These are phyloP conservation scores for Parathielavia appendiculata DNA, from an alignment of 495 filamentous ascomycete species.

Conservation along the genomic window DNA sequence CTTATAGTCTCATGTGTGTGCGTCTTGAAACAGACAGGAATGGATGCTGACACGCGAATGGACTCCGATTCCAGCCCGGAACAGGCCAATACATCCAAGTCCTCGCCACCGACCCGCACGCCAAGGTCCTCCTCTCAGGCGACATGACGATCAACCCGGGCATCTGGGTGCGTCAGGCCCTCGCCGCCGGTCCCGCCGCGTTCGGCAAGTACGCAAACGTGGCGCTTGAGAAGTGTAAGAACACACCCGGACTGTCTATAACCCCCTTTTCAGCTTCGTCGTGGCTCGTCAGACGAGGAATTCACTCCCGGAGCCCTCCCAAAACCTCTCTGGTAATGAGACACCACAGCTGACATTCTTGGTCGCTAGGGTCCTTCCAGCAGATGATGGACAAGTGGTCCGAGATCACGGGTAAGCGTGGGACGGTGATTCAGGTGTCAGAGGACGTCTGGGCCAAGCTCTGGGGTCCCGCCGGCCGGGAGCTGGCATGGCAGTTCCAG, in stretches of 20 bases:
- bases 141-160: conserved; percentile 21
- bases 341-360: no score
- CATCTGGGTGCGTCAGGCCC: conserved; percentile 17
- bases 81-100: conserved; percentile 17
- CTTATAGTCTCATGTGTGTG: neutral
- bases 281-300: no score
- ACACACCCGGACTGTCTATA: no score
- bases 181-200: conserved; percentile 9
- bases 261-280: no score
- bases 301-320: no score
- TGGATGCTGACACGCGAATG: neutral
- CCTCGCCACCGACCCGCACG: conserved; percentile 12
- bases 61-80: neutral
- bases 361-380: conserved; percentile 9
- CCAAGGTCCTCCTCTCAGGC: conserved; percentile 16
- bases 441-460: conserved; percentile 14
- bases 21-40: neutral
- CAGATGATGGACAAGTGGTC: conserved; percentile 22
- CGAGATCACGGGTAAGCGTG: conserved; percentile 18
- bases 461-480: conserved; percentile 14
- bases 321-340: no score
- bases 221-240: conserved; percentile 15
- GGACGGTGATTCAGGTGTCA: conserved; percentile 10
- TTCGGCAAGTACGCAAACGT: conserved; percentile 16
- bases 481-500: conserved; percentile 20